Percentiles rank a stretch among this genome's conserved stretches.
Conservation (phyloP, 2,329 filamentous ascomycete genomes). For the Neofusicoccum cordaticola region DNA sequence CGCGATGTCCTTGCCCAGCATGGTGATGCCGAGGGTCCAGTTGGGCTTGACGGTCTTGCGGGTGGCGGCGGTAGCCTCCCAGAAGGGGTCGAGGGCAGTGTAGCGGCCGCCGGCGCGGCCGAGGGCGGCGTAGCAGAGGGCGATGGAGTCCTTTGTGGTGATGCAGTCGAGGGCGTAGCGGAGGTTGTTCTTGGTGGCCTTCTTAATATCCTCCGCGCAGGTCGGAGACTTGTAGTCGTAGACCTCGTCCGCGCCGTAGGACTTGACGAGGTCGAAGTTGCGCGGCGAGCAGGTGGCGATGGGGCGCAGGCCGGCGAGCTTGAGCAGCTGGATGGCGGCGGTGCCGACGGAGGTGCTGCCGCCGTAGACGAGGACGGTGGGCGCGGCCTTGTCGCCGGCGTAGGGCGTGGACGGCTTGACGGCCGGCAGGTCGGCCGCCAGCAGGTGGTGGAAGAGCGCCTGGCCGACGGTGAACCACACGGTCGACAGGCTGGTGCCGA, state of each 20-base stretch:
- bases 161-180: no score
- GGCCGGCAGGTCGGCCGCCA: background rate
- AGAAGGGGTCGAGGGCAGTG: slow-evolving; percentile 19
- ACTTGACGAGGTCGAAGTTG: background rate
- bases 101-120: slow-evolving; percentile 42
- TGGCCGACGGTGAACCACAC: slow-evolving; percentile 1
- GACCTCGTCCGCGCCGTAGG: background rate
- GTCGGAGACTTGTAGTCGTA: slow-evolving; percentile 24
- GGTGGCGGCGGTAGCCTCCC: background rate
- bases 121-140: slow-evolving; percentile 39
- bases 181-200: slow-evolving; percentile 35
- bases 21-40: no score
- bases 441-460: background rate
- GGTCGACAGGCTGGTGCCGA: background rate
- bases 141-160: slow-evolving; percentile 29
- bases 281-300: slow-evolving; percentile 50
- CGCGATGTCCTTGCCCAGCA: no score
- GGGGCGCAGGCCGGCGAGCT: slow-evolving; percentile 36
- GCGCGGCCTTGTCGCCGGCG: no score
- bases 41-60: no score
- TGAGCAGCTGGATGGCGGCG: slow-evolving; percentile 42
- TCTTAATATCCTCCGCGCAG: slow-evolving; percentile 33
- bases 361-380: slow-evolving; percentile 43
- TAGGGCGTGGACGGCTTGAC: background rate
- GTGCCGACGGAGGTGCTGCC: slow-evolving; percentile 46